Conservation (phyloP, 441 rosid genomes). For the Oxalis stricta region DNA sequence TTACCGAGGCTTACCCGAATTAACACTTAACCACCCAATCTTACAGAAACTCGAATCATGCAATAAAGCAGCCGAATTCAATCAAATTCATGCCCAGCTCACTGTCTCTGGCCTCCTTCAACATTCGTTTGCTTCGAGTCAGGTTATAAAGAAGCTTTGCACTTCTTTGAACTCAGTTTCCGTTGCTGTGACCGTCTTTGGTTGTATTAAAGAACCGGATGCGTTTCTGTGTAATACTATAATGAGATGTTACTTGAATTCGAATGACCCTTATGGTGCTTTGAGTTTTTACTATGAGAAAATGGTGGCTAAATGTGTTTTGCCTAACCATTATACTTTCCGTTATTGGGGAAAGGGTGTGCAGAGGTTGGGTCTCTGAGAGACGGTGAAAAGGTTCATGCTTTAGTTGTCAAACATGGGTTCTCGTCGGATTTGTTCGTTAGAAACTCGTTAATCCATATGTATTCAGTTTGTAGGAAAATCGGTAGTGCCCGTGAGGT, state of each 20-base stretch:
- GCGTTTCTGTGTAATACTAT: slow-evolving; percentile 51
- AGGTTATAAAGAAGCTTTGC: slow-evolving; percentile 32
- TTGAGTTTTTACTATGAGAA: slow-evolving; percentile 36
- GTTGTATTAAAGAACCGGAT: slow-evolving; percentile 30
- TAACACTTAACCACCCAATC: slow-evolving; percentile 21
- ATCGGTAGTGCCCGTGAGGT: slow-evolving; percentile 27
- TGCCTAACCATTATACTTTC: slow-evolving; percentile 48
- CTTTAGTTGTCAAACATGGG: slow-evolving; percentile 22
- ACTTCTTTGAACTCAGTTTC: slow-evolving; percentile 18
- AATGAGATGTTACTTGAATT: slow-evolving; percentile 22
- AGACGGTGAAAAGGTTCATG: slow-evolving; percentile 45
- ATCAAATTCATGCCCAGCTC: slow-evolving; percentile 38
- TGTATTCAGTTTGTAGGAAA: slow-evolving; percentile 34
- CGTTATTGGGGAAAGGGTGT: slow-evolving; percentile 37
- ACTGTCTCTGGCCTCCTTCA: slow-evolving; percentile 32
- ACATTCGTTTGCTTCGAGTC: slow-evolving; percentile 24
- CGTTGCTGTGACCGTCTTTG: slow-evolving; percentile 25
- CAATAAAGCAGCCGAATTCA: slow-evolving; percentile 21
- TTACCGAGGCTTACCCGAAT: neutral
- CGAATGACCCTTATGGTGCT: slow-evolving; percentile 23
- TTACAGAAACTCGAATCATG: slow-evolving; percentile 30
- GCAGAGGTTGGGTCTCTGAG: slow-evolving; percentile 22
- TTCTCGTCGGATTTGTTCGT: slow-evolving; percentile 41
- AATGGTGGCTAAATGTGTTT: slow-evolving; percentile 29
- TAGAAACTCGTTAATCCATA: slow-evolving; percentile 43